These are phyloP conservation scores for Papiliotrema terrestris DNA, from an alignment of 1,284 basidiomycete species.

Conservation along the genomic window DNA sequence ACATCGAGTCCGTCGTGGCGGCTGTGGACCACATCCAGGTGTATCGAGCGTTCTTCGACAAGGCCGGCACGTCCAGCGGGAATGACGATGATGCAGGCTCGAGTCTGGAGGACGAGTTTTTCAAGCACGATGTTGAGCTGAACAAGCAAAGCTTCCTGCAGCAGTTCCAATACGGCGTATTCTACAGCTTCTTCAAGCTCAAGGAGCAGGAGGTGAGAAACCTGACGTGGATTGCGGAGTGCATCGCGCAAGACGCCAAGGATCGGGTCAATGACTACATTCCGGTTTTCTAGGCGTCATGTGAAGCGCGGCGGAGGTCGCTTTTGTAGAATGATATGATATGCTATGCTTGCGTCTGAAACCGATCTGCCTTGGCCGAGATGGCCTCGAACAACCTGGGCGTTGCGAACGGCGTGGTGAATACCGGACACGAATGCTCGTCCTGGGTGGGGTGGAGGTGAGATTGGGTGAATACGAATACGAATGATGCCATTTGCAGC, in stretches of 20 bases:
- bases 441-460: no score
- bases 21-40: slow-evolving; percentile 86
- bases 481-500: no score
- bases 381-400: no score
- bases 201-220: slow-evolving; percentile 99
- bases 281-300: slow-evolving; percentile 47
- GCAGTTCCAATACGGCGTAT: slow-evolving; percentile 90
- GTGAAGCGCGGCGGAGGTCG: neutral
- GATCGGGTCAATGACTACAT: slow-evolving; percentile 92
- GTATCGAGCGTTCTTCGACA: slow-evolving; percentile 86
- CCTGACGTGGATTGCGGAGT: slow-evolving; percentile 96
- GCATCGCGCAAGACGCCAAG: slow-evolving; percentile 89
- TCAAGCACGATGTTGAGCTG: slow-evolving; percentile 85
- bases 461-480: no score
- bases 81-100: slow-evolving; percentile 56
- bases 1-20: slow-evolving; percentile 85
- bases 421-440: no score
- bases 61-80: slow-evolving; percentile 47
- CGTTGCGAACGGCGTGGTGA: no score
- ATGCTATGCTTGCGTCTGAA: no score
- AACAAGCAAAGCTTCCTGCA: slow-evolving; percentile 93
- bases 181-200: slow-evolving; percentile 91
- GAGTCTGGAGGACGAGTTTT: slow-evolving; percentile 89
- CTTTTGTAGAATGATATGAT: no score
- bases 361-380: no score